Evolutionary conservation across 305 asterid genomes (phyloP).

Genomic region (Fraxinus sp.): DNA sequence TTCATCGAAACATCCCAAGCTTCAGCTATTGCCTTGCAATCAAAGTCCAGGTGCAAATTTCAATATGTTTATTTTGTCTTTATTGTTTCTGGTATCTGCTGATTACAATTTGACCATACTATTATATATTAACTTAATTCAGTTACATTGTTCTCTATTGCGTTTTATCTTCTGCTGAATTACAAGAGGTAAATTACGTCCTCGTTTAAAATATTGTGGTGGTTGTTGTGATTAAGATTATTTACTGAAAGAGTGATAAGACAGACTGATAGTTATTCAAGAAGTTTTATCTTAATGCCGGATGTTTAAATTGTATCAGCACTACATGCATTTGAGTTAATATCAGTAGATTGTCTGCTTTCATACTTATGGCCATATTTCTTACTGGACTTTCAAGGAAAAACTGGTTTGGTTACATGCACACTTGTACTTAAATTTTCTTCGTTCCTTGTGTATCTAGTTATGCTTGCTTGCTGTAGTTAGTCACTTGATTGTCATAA

Average conservation of each 20-base stretch:
- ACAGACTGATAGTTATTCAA: not conserved
- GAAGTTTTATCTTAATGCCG: not conserved
- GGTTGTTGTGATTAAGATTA: not conserved
- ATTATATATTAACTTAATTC: not conserved
- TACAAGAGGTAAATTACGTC: not conserved
- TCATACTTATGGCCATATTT: not conserved
- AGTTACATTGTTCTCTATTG: not conserved
- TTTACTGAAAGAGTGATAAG: not conserved
- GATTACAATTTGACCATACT: not conserved
- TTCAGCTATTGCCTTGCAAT: slow-evolving; percentile 42
- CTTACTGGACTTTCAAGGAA: not conserved
- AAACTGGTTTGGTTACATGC: not conserved
- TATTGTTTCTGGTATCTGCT: slow-evolving; percentile 15
- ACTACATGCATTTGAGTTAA: not conserved
- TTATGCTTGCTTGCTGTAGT: not conserved
- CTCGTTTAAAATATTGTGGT: not conserved
- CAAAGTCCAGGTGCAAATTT: slow-evolving; percentile 58
- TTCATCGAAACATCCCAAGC: slow-evolving; percentile 53
- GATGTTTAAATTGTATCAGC: not conserved
- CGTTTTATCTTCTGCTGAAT: slow-evolving; percentile 9
- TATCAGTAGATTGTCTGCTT: not conserved
- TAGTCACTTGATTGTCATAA: not conserved
- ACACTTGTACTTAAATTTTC: not conserved
- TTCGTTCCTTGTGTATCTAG: not conserved
- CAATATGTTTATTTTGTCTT: not conserved